phyloP scores from a whole-genome alignment of 2,329 filamentous ascomycete species.

The Pseudodiploospora longispora region DNA sequence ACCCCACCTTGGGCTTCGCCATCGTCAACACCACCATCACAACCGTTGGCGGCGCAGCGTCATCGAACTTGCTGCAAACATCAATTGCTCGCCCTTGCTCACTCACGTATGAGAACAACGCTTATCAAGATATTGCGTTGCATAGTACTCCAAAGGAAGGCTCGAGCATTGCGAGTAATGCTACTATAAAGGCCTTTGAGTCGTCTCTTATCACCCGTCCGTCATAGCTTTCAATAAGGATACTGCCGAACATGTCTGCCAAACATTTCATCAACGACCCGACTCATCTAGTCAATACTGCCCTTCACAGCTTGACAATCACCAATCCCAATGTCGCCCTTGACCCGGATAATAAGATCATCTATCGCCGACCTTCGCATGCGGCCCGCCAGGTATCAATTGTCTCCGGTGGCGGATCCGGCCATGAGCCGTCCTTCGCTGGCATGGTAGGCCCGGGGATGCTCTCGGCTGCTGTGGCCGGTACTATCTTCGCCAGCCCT shows the following conservation, averaged over 20 bases:
- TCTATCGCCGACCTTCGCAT: conserved; percentile 60
- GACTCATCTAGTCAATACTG: conserved; percentile 65
- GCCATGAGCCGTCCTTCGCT: conserved; percentile 83
- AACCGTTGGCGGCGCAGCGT: no score
- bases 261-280: conserved; percentile 92
- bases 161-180: no score
- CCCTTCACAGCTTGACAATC: conserved; percentile 68
- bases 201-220: no score
- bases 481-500: conserved; percentile 79
- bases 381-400: conserved; percentile 63
- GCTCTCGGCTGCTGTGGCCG: conserved; percentile 73
- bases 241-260: conserved; percentile 34
- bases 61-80: no score
- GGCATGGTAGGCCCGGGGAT: conserved; percentile 78
- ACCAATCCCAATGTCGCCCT: conserved; percentile 79
- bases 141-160: no score
- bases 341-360: conserved; percentile 71
- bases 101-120: no score
- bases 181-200: no score
- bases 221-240: no score
- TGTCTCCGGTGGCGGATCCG: conserved; percentile 80
- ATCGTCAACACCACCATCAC: no score
- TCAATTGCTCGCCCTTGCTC: no score
- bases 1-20: no score
- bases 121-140: no score